Base-by-base conservation (phyloP, 768 basidiomycete species). In the Leccinum variicolor region DNA sequence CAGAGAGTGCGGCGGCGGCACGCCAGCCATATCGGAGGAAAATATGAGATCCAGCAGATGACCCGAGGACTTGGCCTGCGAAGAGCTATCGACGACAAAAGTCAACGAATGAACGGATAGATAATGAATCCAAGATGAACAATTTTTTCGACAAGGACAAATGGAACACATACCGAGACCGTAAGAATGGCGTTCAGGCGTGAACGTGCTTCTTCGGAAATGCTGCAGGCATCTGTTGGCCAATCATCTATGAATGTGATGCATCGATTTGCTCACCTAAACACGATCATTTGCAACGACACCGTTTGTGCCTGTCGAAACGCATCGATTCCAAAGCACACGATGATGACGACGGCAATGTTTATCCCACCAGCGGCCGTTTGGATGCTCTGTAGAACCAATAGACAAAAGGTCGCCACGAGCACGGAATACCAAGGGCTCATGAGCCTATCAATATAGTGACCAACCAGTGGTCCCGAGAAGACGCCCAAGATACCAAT, bases 391-490 rank as follows among this genome's bases (percentile, higher is more conserved):
- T 69, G 72, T 5, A 69, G 60, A 23, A 68, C 54, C 15, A 74
- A 25, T 39, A 76, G 54, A 13, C 65, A 60, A 21, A 70, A 34
- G 3, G 75, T 67, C 2, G 75, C 75, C 2, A 73, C 33, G 1
- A 82, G 64, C 31, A 76, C 71, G 11, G 76, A 76, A 11, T 70
- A 63, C 80, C 81, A 82, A 3, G 78, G 69, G 2, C 76, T n/a
- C n/a, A n/a, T 74, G 4, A 80, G 49, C 14, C 57, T 61, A 55
- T 74, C 69, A 2, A 69, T 66, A 21, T 71, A 50, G 36, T 58
- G 64, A 11, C 70, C 69, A 1, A 66, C 67, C 45, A 67, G 46
- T 10, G 71, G 72, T 1, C 63, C 72, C 2, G 61, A 62, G 21
- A 65, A 56, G 50, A 79, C 70, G 28, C 76, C 80, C 56, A 67